These are phyloP conservation scores for Penicillium goetzii DNA, from an alignment of 495 filamentous ascomycete genomes.

Conservation along the genomic window DNA sequence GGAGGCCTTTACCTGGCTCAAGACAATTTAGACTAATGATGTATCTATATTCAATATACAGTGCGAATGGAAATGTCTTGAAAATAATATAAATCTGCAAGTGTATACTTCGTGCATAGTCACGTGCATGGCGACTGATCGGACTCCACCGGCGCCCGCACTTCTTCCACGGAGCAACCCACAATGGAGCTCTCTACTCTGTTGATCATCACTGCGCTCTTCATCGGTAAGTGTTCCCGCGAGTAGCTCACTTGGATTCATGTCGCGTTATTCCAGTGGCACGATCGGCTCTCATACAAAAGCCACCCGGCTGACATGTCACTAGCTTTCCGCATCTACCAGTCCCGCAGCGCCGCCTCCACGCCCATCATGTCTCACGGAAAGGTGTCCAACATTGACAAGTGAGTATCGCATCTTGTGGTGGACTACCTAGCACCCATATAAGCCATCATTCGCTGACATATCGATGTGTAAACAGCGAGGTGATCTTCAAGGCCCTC, in stretches of 20 bases:
- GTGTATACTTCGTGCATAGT: slow-evolving; percentile 17
- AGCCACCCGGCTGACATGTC: slow-evolving; percentile 15
- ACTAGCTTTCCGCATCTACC: slow-evolving; percentile 27
- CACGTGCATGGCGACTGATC: slow-evolving; percentile 5
- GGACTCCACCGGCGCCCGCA: slow-evolving; percentile 17
- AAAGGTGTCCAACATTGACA: slow-evolving; percentile 37
- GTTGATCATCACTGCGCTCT: slow-evolving; percentile 27
- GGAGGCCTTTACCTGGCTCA: background rate
- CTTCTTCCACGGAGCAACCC: slow-evolving; percentile 25
- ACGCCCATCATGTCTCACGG: slow-evolving; percentile 31
- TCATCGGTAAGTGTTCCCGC: slow-evolving; percentile 23
- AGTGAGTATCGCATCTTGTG: slow-evolving; percentile 21
- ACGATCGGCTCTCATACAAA: too few relatives aligned
- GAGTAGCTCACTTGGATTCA: background rate
- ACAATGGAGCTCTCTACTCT: slow-evolving; percentile 33
- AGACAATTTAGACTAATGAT: too few relatives aligned
- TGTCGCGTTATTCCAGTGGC: background rate
- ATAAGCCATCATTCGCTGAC: slow-evolving; percentile 11
- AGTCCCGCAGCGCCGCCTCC: slow-evolving; percentile 19
- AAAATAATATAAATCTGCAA: background rate
- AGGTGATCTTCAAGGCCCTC: slow-evolving; percentile 38
- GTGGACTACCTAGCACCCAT: background rate
- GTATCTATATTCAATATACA: background rate
- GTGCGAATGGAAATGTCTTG: background rate
- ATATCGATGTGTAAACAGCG: slow-evolving; percentile 17